A percentile compares a stretch with the other conserved stretches of the same genome.
Evolutionary conservation across 441 rosid genomes (phyloP).

Genomic region (Euphorbia schlechtendalii): DNA sequence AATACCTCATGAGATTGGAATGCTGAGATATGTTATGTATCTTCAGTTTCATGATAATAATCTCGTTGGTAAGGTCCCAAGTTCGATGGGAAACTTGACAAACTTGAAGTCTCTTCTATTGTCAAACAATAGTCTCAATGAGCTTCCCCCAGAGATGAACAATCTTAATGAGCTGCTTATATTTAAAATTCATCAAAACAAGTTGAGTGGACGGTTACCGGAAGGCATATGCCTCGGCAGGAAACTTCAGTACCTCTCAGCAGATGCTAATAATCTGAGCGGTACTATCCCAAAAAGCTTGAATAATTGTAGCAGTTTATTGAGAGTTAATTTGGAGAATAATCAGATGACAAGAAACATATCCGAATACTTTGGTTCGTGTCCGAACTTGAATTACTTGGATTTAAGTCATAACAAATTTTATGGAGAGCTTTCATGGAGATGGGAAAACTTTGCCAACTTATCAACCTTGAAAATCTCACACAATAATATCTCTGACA

Average conservation of each 20-base stretch:
- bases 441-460: too few species aligned
- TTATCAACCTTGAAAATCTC: constrained; percentile 1
- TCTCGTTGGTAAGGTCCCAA: too few species aligned
- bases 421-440: too few species aligned
- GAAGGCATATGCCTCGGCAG: neutral
- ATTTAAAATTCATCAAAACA: neutral
- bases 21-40: neutral
- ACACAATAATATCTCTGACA: neutral
- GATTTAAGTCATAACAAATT: too few species aligned
- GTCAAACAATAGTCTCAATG: neutral
- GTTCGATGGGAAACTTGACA: too few species aligned
- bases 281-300: constrained; percentile 2
- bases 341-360: too few species aligned
- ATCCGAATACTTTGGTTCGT: too few species aligned
- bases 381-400: too few species aligned
- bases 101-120: neutral
- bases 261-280: neutral
- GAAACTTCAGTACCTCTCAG: neutral
- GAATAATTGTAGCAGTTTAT: too few species aligned
- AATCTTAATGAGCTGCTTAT: neutral
- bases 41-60: neutral
- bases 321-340: constrained; percentile 6
- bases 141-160: neutral
- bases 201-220: too few species aligned
- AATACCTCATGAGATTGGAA: constrained; percentile 4